Evolutionary conservation across 2,329 filamentous ascomycete species (phyloP).

Genomic region (Fusarium sp.): DNA sequence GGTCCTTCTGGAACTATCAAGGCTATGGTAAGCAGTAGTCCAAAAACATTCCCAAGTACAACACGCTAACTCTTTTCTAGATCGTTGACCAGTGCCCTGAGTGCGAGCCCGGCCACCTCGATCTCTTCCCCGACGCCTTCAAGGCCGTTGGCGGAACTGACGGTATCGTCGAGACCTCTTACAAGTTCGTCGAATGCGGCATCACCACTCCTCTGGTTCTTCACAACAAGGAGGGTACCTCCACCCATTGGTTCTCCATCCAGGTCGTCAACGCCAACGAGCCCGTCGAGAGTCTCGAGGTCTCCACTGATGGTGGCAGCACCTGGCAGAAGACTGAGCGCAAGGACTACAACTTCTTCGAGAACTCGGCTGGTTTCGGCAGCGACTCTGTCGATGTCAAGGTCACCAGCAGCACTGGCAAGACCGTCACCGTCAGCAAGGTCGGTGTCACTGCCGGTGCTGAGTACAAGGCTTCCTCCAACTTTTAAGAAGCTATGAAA

Average conservation of each 20-base stretch:
- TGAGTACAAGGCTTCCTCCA: conserved; percentile 51
- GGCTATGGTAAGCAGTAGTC: conserved; percentile 68
- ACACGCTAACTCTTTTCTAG: conserved; percentile 42
- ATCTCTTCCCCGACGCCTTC: conserved; percentile 63
- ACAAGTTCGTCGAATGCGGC: conserved; percentile 58
- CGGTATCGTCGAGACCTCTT: conserved; percentile 56
- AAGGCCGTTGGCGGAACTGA: conserved; percentile 54
- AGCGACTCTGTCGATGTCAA: conserved; percentile 67
- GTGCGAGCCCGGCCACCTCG: conserved; percentile 59
- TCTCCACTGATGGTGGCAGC: conserved; percentile 71
- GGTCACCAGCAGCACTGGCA: conserved; percentile 68
- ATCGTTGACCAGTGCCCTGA: conserved; percentile 63
- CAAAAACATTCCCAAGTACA: neutral
- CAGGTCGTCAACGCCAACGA: conserved; percentile 76
- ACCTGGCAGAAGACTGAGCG: conserved; percentile 72
- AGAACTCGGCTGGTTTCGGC: conserved; percentile 71
- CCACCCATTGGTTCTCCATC: conserved; percentile 60
- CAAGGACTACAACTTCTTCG: conserved; percentile 73
- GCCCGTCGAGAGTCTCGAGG: conserved; percentile 69
- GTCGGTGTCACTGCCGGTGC: conserved; percentile 60
- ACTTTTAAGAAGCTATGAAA: conserved; percentile 49
- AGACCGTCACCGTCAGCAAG: conserved; percentile 64
- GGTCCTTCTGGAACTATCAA: conserved; percentile 71
- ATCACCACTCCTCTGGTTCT: conserved; percentile 60
- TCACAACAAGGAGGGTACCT: conserved; percentile 62